Percentiles rank a stretch among this genome's conserved stretches.
Conservation (phyloP, 148 eudicot species). For the Pharnaceum exiguum region DNA sequence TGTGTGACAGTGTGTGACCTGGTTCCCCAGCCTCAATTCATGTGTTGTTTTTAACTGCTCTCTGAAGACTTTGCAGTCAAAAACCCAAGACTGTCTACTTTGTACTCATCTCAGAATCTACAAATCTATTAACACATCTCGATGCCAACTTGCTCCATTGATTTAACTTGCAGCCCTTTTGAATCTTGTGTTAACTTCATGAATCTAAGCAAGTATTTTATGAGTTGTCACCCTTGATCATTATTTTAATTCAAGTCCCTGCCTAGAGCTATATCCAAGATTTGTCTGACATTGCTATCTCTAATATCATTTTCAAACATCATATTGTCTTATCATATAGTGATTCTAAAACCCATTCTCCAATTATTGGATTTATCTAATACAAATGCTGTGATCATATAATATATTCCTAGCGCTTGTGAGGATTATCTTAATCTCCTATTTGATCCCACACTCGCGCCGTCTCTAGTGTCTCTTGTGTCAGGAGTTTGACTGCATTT, state of each 20-base stretch:
- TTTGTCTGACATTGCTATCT: slow-evolving; percentile 11
- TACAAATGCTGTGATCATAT: slow-evolving; percentile 7
- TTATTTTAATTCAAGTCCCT: slow-evolving; percentile 14
- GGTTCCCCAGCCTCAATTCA: slow-evolving; percentile 40
- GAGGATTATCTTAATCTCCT: slow-evolving; percentile 9
- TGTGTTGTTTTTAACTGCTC: slow-evolving; percentile 37
- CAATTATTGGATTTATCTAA: slow-evolving; percentile 17
- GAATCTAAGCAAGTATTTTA: not conserved
- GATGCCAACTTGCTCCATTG: slow-evolving; percentile 15
- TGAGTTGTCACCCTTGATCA: not conserved
- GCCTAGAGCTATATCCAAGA: slow-evolving; percentile 20
- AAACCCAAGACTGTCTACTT: slow-evolving; percentile 52
- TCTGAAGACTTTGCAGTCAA: slow-evolving; percentile 56
- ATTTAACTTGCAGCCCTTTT: not conserved
- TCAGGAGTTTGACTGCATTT: slow-evolving; percentile 22
- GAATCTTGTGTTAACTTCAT: slow-evolving; percentile 9
- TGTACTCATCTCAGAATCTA: slow-evolving; percentile 49
- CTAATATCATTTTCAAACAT: slow-evolving; percentile 3
- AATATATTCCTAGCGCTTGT: slow-evolving; percentile 11
- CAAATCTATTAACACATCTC: slow-evolving; percentile 25
- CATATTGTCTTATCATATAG: slow-evolving; percentile 14
- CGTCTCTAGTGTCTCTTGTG: slow-evolving; percentile 22
- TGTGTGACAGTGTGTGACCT: slow-evolving; percentile 29
- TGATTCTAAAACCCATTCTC: slow-evolving; percentile 8
- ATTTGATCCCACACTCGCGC: slow-evolving; percentile 19